Conservation (phyloP, 2,329 filamentous ascomycete species). For the Colletotrichum horii region DNA sequence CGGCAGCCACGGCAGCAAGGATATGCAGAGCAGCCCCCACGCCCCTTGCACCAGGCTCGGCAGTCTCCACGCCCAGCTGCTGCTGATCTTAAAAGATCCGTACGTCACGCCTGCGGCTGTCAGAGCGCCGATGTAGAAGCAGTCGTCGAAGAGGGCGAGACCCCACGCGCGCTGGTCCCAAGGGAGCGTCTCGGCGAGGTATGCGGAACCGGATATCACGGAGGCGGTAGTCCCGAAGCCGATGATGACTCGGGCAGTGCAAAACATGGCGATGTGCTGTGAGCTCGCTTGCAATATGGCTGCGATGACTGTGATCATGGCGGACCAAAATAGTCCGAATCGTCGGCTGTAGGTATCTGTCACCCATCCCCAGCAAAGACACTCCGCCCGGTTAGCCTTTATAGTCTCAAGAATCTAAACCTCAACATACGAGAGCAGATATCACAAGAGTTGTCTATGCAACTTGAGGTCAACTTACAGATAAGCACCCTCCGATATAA, state of each 20-base stretch:
- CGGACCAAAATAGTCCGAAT: background rate
- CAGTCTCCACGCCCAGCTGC: conserved; percentile 2
- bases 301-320: background rate
- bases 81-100: background rate
- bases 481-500: background rate
- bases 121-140: background rate
- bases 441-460: background rate
- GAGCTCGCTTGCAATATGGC: background rate
- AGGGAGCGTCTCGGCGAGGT: background rate
- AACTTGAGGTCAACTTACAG: background rate
- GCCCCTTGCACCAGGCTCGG: background rate
- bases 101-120: background rate
- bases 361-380: background rate
- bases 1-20: background rate
- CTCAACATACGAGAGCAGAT: background rate
- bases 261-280: conserved; percentile 9
- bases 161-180: background rate
- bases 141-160: background rate
- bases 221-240: background rate
- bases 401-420: background rate
- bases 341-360: background rate
- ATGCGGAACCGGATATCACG: background rate
- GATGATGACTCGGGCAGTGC: background rate
- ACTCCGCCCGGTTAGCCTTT: background rate
- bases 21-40: background rate